Base-by-base conservation (phyloP, 2,329 filamentous ascomycete genomes). In the Helotiales sp. region DNA sequence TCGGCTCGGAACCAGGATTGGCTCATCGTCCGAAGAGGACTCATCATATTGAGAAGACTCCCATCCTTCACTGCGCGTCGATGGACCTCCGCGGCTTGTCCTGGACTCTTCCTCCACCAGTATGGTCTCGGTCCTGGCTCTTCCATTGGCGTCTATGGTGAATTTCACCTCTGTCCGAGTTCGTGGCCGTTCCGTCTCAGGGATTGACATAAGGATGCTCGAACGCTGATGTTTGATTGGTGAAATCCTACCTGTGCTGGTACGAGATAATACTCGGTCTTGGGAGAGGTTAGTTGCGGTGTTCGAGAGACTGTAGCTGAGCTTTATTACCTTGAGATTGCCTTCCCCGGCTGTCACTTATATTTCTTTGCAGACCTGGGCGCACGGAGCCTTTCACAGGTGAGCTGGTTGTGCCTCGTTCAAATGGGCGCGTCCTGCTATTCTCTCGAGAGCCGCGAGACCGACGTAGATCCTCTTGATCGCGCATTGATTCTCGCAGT, bases 1-100 rank as follows among this genome's bases (percentile, higher is more conserved):
- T 50, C 87, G 82, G 75, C 87, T 89, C 32, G 87, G 87, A 45
- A 90, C 87, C 59, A 89, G 83, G 68, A 90, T 89, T 13, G 86
- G 86, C 65, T 90, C 88, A 63, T 90, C 87, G 69, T 90, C 88
- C 3, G 83, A 84, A 0, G 87, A 89, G 1, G 86, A 63, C 20
- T 63, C 88, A 2, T 84, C 83, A 55, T 74, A 71, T 24, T 70
- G 82, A 0, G 83, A 84, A 5, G 82, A 83, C 15, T 82, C 81
- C 79, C 81, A 83, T 45, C 78, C 79, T 59, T 78, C 79, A 47
- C 65, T 69, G 32, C 60, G 30, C 28, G 69, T 52, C 64, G 71
- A 54, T 52, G 68, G 54, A 60, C 72, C 66, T 58, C 64, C 62
- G 68, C 66, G 52, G n/a, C 43, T 71, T 61, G 69, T 69, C 47